Percentiles rank a stretch among this genome's conserved stretches.
Conservation (phyloP, 2,329 filamentous ascomycete species). For the Botrytis tulipae region DNA sequence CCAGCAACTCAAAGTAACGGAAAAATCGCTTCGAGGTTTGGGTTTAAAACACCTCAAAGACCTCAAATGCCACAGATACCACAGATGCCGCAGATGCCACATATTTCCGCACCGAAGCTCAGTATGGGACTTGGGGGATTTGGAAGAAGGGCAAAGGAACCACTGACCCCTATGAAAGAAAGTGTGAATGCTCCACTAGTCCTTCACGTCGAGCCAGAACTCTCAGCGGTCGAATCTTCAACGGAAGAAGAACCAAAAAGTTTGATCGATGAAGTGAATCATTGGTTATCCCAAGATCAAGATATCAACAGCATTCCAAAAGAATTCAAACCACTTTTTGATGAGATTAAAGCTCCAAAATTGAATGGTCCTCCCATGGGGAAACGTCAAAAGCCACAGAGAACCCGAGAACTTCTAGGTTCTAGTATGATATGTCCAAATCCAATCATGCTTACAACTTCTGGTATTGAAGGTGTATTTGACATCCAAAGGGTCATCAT, state of each 20-base stretch:
- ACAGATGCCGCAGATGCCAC: slow-evolving; percentile 21
- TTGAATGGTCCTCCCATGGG: slow-evolving; percentile 8
- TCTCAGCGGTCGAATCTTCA: not conserved
- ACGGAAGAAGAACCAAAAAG: slow-evolving; percentile 14
- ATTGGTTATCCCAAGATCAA: slow-evolving; percentile 16
- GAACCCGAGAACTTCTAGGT: not conserved
- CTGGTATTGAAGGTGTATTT: slow-evolving; percentile 37
- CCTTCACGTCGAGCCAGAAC: not conserved
- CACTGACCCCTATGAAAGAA: slow-evolving; percentile 7
- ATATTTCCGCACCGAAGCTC: slow-evolving; percentile 20
- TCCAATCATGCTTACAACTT: slow-evolving; percentile 38
- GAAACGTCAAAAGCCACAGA: slow-evolving; percentile 18
- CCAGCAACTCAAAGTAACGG: slow-evolving; percentile 4
- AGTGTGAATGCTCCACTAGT: not conserved
- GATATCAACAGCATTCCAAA: slow-evolving; percentile 20
- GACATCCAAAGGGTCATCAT: slow-evolving; percentile 38
- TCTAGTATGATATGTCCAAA: slow-evolving; percentile 39
- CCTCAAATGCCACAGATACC: slow-evolving; percentile 20
- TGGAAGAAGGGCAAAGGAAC: slow-evolving; percentile 19
- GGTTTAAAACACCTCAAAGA: slow-evolving; percentile 20
- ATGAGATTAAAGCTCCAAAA: slow-evolving; percentile 13
- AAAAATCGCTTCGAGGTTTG: slow-evolving; percentile 19
- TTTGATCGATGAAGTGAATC: slow-evolving; percentile 19
- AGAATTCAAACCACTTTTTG: slow-evolving; percentile 20
- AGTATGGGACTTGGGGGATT: slow-evolving; percentile 16